A percentile compares a stretch with the other conserved stretches of the same genome.
phyloP scores from a whole-genome alignment of 2,329 filamentous ascomycete species.

The Beauveria australis region DNA sequence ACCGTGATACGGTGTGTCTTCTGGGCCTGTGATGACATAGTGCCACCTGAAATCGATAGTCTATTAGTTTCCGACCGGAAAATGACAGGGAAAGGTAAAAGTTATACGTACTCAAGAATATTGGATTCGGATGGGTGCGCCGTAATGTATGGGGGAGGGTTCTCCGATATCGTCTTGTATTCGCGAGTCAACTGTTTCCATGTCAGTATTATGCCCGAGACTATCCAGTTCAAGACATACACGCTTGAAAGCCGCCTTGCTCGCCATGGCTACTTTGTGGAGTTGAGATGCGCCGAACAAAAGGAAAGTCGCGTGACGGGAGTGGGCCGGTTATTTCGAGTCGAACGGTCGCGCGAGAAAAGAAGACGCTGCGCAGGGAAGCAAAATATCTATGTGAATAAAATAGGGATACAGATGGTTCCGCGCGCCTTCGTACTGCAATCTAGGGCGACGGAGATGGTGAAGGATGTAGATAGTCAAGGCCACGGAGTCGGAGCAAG shows the following conservation, averaged over 20 bases:
- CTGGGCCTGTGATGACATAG: constrained; percentile 90
- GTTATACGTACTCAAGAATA: constrained; percentile 67
- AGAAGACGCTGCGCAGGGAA: neutral
- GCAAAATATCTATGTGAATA: neutral
- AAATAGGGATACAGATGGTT: neutral
- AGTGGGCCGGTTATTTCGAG: neutral
- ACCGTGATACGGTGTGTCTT: constrained; percentile 85
- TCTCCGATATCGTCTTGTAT: constrained; percentile 56
- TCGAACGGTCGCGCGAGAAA: neutral
- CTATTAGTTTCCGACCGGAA: constrained; percentile 12
- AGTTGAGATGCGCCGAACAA: neutral
- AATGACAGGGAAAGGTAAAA: constrained; percentile 3
- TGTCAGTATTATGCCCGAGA: constrained; percentile 16
- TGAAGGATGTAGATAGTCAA: neutral
- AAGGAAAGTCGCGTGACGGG: constrained; percentile 10
- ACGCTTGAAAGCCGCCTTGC: constrained; percentile 64
- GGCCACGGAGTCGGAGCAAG: neutral
- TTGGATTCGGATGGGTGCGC: constrained; percentile 87
- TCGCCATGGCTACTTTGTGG: constrained; percentile 48
- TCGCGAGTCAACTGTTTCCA: constrained; percentile 47
- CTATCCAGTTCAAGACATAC: constrained; percentile 32
- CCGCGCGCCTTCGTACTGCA: neutral
- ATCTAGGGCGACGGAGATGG: neutral
- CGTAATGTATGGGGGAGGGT: constrained; percentile 80
- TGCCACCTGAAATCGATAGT: constrained; percentile 57